Base-by-base conservation (phyloP, 1,284 basidiomycete species). In the Paramarasmius palmivorus region DNA sequence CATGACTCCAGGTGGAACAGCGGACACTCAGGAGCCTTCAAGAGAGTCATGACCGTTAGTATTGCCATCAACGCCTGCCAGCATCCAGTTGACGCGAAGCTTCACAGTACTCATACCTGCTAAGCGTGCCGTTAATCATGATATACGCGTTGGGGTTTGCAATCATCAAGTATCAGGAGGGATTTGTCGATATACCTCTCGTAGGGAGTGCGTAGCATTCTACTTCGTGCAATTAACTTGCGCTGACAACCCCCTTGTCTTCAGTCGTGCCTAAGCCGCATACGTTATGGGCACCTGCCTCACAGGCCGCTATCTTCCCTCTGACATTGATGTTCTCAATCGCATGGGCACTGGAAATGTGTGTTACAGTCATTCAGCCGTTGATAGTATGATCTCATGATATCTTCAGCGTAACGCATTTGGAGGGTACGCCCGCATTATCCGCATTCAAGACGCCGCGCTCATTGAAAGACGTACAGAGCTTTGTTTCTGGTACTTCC, bases 401-500 rank as follows among this genome's bases (percentile, higher is more conserved):
- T 36, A 10, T 29, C 19, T 10, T 39, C 58, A 90, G 88, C 75
- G 79, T 89, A 8, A 87, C 88, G 0, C 88, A 91, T 67, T 68
- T 91, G 58, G 89, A 91, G 81, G 87, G 87, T 86, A 53, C 38
- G 61, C 35, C 19, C 38, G 32, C 23, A 39, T 56, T 48, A 4
- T 54, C 1, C 9, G 32, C 42, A 38, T 40, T n/a, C 12, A 36
- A 22, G 19, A 29, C 36, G 9, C 25, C 17, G 17, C 14, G 14
- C 7, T 20, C 17, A 35, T 25, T 53, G 47, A 34, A 29, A 25
- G 34, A 23, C 17, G n/a, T 49, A 10, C 56, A 88, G 89, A 92
- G 62, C 75, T 92, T 1, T 90, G 86, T 61, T 92, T 92, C 65
- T 92, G 89, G 88, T 70, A 90, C 15, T 92, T 90, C 72, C 79